Evolutionary conservation across 1,284 basidiomycete genomes (phyloP).

Genomic region (Puccinia polysora): DNA sequence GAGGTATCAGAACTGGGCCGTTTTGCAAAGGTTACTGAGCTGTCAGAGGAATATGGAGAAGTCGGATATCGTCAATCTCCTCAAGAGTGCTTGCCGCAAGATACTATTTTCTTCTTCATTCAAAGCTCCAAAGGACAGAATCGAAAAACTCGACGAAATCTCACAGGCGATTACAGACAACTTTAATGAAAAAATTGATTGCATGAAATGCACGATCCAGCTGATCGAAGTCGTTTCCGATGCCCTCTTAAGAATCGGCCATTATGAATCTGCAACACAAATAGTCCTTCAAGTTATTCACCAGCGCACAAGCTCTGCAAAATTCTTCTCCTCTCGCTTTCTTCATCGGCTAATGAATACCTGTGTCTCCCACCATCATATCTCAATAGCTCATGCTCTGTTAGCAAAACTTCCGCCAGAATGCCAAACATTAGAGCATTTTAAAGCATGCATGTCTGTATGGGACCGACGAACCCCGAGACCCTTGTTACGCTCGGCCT

Average conservation of each 20-base stretch:
- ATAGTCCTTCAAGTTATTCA: conserved; percentile 25
- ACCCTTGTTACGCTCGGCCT: conserved; percentile 18
- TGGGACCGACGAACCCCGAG: conserved; percentile 40
- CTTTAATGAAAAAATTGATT: conserved; percentile 27
- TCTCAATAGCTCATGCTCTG: conserved; percentile 22
- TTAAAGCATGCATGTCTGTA: conserved; percentile 32
- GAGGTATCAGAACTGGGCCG: conserved; percentile 31
- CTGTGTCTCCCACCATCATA: conserved; percentile 36
- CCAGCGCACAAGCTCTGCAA: neutral
- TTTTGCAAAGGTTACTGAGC: conserved; percentile 17
- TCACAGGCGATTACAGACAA: neutral
- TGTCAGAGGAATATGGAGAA: conserved; percentile 6
- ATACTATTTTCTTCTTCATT: conserved; percentile 30
- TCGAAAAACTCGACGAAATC: conserved; percentile 2
- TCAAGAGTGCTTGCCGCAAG: conserved; percentile 29
- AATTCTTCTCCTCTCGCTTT: conserved; percentile 16
- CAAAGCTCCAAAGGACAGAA: conserved; percentile 28
- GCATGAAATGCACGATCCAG: neutral
- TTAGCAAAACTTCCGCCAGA: conserved; percentile 14
- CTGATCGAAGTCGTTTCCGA: conserved; percentile 12
- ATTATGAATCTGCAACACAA: conserved; percentile 6
- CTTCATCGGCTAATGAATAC: conserved; percentile 33
- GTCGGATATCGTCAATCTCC: conserved; percentile 16
- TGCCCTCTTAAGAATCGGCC: conserved; percentile 31
- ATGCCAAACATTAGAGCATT: conserved; percentile 32